Evolutionary conservation across 768 basidiomycete genomes (phyloP).

Genomic region (Fomitopsis pulvina): DNA sequence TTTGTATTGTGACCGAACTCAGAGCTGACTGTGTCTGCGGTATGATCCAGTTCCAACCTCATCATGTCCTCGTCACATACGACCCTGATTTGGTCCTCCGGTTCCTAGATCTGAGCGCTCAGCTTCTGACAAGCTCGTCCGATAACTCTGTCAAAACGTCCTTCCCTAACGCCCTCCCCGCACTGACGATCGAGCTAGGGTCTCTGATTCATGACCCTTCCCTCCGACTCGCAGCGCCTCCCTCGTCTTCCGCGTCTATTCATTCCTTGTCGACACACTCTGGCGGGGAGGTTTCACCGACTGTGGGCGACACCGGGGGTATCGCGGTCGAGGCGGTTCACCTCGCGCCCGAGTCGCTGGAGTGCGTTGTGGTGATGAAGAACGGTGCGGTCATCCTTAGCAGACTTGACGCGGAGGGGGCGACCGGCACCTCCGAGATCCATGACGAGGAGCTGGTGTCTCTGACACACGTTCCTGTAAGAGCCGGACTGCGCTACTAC

Average conservation of each 20-base stretch:
- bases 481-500: constrained; percentile 38
- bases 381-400: constrained; percentile 56
- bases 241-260: neutral
- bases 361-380: constrained; percentile 45
- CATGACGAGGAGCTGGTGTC: constrained; percentile 46
- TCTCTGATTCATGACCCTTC: constrained; percentile 40
- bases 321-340: constrained; percentile 37
- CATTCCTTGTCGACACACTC: constrained; percentile 17
- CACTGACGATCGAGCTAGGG: constrained; percentile 55
- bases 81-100: constrained; percentile 59
- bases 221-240: constrained; percentile 18
- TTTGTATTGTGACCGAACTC: no score
- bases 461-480: constrained; percentile 41
- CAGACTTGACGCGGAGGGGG: constrained; percentile 24
- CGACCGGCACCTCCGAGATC: constrained; percentile 17
- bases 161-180: constrained; percentile 59
- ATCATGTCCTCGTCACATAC: constrained; percentile 56
- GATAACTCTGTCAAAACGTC: constrained; percentile 44
- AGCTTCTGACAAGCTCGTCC: constrained; percentile 46
- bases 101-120: constrained; percentile 72
- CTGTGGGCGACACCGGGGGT: constrained; percentile 14
- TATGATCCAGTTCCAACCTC: constrained; percentile 45
- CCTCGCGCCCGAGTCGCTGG: constrained; percentile 50
- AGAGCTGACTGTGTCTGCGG: no score
- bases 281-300: constrained; percentile 11